Evolutionary conservation across 208 protist species (phyloP), one percentile per base, ranked within the genome.

Genomic region (Trypanosoma vivax): DNA sequence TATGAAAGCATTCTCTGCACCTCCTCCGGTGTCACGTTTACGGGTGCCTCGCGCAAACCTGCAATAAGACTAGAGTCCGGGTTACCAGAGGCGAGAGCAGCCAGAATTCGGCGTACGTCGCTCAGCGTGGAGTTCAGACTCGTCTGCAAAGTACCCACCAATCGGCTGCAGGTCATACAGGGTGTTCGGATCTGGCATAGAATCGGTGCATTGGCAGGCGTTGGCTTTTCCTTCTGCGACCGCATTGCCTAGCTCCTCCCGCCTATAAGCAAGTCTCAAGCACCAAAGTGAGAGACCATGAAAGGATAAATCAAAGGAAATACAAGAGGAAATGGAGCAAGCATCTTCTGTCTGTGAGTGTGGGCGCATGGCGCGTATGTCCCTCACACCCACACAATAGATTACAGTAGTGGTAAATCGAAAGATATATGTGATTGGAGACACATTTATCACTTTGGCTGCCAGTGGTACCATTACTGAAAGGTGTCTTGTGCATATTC

Each of bases 151-250:
- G 84, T 92, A 21, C 75, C 84, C 28, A 87, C 72, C 28, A 88
- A 62, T 5, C 62, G 48, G 38, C 66, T 81, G 28, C 84, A 79
- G 19, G 69, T 76, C n/a, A 71, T 57, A n/a, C 45, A 52, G 19
- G 55, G 61, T 2, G 83, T 91, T 49, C 79, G 76, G n/a, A 91
- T 60, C 5, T 83, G 56, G 49, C 79, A 88, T 43, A 88, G 68
- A 23, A 88, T 65, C 7, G 84, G 39, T 19, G 65, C 55, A 40
- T 41, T n/a, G 16, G 50, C 6, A 10, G 58, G 65, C 5, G 58
- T 65, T 45, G n/a, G n/a, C 1, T 27, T 24, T n/a, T 21, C 48
- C 31, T 52, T 34, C 9, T 3, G 2, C 14, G 49, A 38, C 14
- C 19, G 23, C 40, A 50, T 63, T 38, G 13, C 58, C 25, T 16